Conservation (phyloP, 768 basidiomycete species). For the Tylopilus subfusipes region DNA sequence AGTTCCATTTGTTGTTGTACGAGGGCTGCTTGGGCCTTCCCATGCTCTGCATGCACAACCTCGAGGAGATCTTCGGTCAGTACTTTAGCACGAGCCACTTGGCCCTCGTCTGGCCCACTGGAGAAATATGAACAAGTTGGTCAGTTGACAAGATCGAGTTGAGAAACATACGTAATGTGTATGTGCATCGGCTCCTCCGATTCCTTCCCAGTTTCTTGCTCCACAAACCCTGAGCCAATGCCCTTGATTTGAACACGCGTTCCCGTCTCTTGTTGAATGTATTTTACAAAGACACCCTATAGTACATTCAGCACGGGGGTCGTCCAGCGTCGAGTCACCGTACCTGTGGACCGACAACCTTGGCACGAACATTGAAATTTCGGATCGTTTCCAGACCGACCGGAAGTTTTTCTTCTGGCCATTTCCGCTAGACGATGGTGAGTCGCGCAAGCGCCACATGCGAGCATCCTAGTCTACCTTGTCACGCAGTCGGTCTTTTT, state of each 20-base stretch:
- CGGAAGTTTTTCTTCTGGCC: constrained; percentile 95
- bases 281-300: constrained; percentile 93
- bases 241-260: constrained; percentile 98
- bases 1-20: constrained; percentile 83
- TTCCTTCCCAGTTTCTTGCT: constrained; percentile 85
- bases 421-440: constrained; percentile 65
- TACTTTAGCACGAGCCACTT: constrained; percentile 82
- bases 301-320: background rate
- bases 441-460: constrained; percentile 1
- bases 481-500: constrained; percentile 64
- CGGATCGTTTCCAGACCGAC: constrained; percentile 87
- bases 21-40: constrained; percentile 64
- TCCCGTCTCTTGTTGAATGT: constrained; percentile 94
- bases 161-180: constrained; percentile 71
- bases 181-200: constrained; percentile 90
- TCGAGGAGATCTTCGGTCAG: constrained; percentile 85
- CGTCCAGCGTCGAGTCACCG: constrained; percentile 19
- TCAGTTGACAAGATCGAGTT: constrained; percentile 16
- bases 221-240: constrained; percentile 89
- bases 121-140: background rate
- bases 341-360: constrained; percentile 93
- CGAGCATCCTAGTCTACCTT: constrained; percentile 40
- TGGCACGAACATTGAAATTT: constrained; percentile 97
- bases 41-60: constrained; percentile 86
- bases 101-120: constrained; percentile 78